phyloP scores from a whole-genome alignment of 2,329 filamentous ascomycete genomes.

The Aspergillus pseudonomiae region DNA sequence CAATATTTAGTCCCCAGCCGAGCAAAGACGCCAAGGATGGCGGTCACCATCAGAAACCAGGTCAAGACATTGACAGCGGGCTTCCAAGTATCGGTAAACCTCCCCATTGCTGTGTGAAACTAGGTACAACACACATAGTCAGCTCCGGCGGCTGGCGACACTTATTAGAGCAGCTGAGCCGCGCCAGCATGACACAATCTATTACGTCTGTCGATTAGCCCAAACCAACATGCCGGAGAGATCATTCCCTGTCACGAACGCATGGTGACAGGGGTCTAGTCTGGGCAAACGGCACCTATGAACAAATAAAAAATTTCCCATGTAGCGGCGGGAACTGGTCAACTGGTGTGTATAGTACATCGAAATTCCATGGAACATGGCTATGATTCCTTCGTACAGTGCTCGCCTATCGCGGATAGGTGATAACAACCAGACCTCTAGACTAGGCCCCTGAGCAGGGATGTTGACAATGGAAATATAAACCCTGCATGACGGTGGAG shows the following conservation, averaged over 20 bases:
- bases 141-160: not conserved
- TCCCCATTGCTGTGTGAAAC: not conserved
- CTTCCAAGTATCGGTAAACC: not conserved
- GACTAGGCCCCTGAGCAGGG: not conserved
- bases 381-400: not conserved
- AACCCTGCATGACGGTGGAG: not conserved
- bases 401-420: not conserved
- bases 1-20: conserved; percentile 29
- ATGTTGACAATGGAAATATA: not conserved
- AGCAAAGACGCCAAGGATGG: conserved; percentile 27
- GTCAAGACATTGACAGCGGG: conserved; percentile 29
- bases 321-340: not conserved
- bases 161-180: not conserved
- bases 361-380: not conserved
- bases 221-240: not conserved
- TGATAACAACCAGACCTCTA: not conserved
- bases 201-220: not conserved
- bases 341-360: not conserved
- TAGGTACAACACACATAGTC: not conserved
- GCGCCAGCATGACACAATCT: not conserved
- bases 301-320: not conserved
- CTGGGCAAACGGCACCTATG: too few species aligned
- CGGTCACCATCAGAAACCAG: conserved; percentile 32
- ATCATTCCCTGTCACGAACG: not conserved
- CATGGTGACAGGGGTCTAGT: not conserved